These are phyloP conservation scores for Microdochium trichocladiopsis DNA, from an alignment of 2,329 filamentous ascomycete genomes.

Conservation along the genomic window DNA sequence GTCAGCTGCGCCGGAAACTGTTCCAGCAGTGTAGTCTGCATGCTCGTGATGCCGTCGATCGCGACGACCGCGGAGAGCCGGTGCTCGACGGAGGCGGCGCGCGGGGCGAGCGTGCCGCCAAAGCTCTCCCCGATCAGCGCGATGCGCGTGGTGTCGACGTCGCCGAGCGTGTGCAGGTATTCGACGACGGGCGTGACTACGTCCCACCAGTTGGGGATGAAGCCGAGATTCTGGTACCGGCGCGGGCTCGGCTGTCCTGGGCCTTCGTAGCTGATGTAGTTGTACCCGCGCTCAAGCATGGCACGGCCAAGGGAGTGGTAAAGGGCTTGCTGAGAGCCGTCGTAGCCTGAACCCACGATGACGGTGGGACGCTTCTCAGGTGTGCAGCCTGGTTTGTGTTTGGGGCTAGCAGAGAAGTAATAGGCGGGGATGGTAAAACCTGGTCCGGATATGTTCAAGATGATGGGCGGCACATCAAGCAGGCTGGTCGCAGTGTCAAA, in stretches of 20 bases:
- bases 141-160: constrained; percentile 13
- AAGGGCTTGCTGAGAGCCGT: constrained; percentile 34
- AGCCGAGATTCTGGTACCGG: constrained; percentile 31
- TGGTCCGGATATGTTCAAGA: constrained; percentile 12
- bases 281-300: constrained; percentile 31
- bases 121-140: constrained; percentile 22
- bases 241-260: constrained; percentile 34
- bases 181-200: constrained; percentile 2
- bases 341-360: constrained; percentile 33
- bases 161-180: constrained; percentile 6
- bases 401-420: neutral
- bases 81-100: constrained; percentile 22
- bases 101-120: constrained; percentile 18
- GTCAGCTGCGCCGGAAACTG: constrained; percentile 1
- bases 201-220: constrained; percentile 20
- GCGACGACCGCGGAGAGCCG: constrained; percentile 20
- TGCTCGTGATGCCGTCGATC: constrained; percentile 18
- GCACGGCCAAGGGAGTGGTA: constrained; percentile 27
- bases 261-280: constrained; percentile 37
- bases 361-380: constrained; percentile 24
- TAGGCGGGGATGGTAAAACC: neutral
- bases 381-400: neutral
- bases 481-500: constrained; percentile 21
- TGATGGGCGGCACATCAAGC: constrained; percentile 10
- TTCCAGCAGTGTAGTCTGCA: neutral